Base-by-base conservation (phyloP, 495 filamentous ascomycete genomes). In the Aspergillus asperescens region DNA sequence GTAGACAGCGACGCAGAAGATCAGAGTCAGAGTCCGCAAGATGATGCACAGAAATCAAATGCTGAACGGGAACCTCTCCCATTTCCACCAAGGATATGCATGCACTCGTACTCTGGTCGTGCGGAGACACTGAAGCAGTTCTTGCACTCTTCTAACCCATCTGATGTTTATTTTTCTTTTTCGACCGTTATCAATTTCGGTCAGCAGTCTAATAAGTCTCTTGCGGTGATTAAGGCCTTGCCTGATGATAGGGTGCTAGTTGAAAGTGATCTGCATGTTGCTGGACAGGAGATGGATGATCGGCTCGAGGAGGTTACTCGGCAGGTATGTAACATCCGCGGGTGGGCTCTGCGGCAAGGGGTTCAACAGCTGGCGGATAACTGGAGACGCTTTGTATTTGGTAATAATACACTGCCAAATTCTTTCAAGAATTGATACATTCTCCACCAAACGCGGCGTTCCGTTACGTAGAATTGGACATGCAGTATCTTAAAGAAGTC, bases 81-180 rank as follows among this genome's bases (percentile, higher is more conserved):
- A 0, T 98, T 87, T 62, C 93, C 93, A 7, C 90, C 92, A 1
- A 80, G 91, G 27, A 85, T 97, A 59, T 98, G 93, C 62, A 77
- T 98, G 59, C 93, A 98, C 68, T 96, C 90, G 0, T 98, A 88
- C 64, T 90, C 88, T 27, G 94, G 90, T 0, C 79, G 87, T n/a
- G 68, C 79, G 18, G 84, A 93, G 32, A 77, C 81, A 22, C 61
- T 95, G 24, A 86, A 78, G 40, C 89, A 92, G 64, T 96, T 94
- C 55, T 67, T 90, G 53, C 72, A 86, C 56, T 82, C 81, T 2
- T 77, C 82, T 0, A 81, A 93, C 18, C 91, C 94, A 0, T 82
- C 82, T 3, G 76, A 83, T 29, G 75, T 96, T 7, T 98, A 81
- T 63, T 92, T 93, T 60, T 96, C 90, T 0, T 96, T 97, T 60